Conservation (phyloP, 1,139 yeast species). For the Meyerozyma athensensis region DNA sequence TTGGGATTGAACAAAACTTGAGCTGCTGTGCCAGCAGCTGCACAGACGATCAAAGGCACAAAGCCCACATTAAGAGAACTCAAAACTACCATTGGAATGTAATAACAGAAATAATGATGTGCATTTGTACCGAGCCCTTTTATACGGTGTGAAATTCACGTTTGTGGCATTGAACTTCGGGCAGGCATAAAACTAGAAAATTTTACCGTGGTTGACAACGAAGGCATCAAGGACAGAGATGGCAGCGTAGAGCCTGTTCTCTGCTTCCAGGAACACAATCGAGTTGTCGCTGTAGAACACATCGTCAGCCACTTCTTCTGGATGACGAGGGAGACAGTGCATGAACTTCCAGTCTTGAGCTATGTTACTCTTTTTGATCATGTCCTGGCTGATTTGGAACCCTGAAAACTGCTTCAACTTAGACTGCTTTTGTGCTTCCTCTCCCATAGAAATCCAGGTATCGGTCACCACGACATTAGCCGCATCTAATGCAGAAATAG, state of each 20-base stretch:
- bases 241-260: conserved; percentile 92
- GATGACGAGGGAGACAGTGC: conserved; percentile 96
- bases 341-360: conserved; percentile 76
- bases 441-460: conserved; percentile 98
- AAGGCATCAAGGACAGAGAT: conserved; percentile 89
- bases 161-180: neutral
- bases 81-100: neutral
- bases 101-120: neutral
- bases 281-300: conserved; percentile 84
- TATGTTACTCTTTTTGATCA: conserved; percentile 56
- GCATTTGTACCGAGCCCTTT: too few species aligned
- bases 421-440: conserved; percentile 69
- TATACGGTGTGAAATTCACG: too few species aligned
- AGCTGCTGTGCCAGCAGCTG: conserved; percentile 32
- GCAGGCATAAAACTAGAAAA: conserved; percentile 12
- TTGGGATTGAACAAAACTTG: conserved; percentile 38
- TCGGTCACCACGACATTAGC: conserved; percentile 93
- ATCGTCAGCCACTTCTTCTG: conserved; percentile 89
- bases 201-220: conserved; percentile 75
- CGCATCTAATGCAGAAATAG: conserved; percentile 60
- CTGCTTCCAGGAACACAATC: conserved; percentile 91
- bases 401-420: conserved; percentile 80
- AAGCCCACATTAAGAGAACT: neutral
- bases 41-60: neutral
- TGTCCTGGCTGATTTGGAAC: conserved; percentile 70